Conservation (phyloP, 1,284 basidiomycete species). For the Irpex sp. region DNA sequence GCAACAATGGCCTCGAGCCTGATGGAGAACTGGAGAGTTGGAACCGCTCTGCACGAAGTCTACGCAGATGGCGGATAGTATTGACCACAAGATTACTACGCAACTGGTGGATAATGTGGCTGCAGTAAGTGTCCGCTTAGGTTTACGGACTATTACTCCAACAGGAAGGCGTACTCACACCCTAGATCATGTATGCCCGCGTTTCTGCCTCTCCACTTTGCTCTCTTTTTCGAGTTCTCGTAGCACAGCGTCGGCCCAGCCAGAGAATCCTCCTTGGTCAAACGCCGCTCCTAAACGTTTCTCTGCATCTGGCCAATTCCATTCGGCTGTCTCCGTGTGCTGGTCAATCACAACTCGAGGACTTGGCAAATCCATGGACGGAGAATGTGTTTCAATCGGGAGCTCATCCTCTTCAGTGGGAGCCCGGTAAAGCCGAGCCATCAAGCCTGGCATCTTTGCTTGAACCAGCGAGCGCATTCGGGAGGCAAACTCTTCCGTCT, state of each 20-base stretch:
- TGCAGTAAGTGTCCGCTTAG: not conserved
- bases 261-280: constrained; percentile 48
- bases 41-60: no score
- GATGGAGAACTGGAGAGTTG: no score
- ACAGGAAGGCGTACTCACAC: not conserved
- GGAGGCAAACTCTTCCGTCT: constrained; percentile 56
- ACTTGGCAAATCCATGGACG: constrained; percentile 1
- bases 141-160: not conserved
- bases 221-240: constrained; percentile 55
- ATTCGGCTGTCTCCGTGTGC: constrained; percentile 20
- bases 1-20: no score
- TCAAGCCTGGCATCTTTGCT: constrained; percentile 43
- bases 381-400: not conserved
- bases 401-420: constrained; percentile 32
- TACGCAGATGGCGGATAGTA: not conserved
- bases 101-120: not conserved
- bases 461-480: constrained; percentile 45
- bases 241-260: constrained; percentile 47
- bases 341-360: not conserved
- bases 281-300: constrained; percentile 49
- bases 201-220: constrained; percentile 39
- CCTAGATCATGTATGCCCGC: constrained; percentile 19
- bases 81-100: not conserved
- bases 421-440: constrained; percentile 46
- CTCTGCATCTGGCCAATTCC: constrained; percentile 51